Conservation (phyloP, 2,329 filamentous ascomycete species). For the Cladosporium sp. region DNA sequence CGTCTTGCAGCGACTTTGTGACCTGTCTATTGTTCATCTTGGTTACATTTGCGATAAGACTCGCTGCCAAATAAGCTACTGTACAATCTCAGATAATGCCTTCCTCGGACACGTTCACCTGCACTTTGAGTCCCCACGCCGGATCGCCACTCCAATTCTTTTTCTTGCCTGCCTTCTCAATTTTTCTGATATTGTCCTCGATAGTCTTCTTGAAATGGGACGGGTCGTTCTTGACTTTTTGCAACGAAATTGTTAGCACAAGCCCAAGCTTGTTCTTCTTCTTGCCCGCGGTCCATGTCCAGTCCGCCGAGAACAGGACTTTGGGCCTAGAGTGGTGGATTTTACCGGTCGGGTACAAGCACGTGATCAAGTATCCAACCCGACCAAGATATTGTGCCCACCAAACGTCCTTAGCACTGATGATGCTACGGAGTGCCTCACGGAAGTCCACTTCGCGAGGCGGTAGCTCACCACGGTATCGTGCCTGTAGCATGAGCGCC, state of each 20-base stretch:
- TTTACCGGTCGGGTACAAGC: slow-evolving; percentile 56
- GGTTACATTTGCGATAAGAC: too few species aligned
- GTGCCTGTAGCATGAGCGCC: slow-evolving; percentile 63
- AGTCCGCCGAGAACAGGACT: slow-evolving; percentile 9
- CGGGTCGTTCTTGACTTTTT: slow-evolving; percentile 36
- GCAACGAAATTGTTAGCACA: slow-evolving; percentile 38
- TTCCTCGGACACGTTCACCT: slow-evolving; percentile 22
- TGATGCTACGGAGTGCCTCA: slow-evolving; percentile 47
- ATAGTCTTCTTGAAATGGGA: slow-evolving; percentile 38
- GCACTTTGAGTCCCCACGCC: slow-evolving; percentile 37
- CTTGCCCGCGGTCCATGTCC: slow-evolving; percentile 10
- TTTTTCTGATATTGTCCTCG: slow-evolving; percentile 35
- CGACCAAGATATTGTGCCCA: slow-evolving; percentile 60
- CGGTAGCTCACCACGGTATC: slow-evolving; percentile 64
- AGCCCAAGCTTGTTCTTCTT: slow-evolving; percentile 35
- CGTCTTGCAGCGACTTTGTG: neutral
- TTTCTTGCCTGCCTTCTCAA: slow-evolving; percentile 54
- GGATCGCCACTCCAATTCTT: slow-evolving; percentile 48
- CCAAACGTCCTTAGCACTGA: slow-evolving; percentile 50
- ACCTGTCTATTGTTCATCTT: neutral
- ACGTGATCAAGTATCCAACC: slow-evolving; percentile 52
- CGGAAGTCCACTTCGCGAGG: slow-evolving; percentile 51
- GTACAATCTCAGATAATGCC: slow-evolving; percentile 4
- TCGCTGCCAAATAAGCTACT: neutral
- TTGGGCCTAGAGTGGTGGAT: slow-evolving; percentile 21